A percentile compares a stretch with the other conserved stretches of the same genome.
Conservation (phyloP, 1,284 basidiomycete genomes). For the Takashimella koratensis region DNA sequence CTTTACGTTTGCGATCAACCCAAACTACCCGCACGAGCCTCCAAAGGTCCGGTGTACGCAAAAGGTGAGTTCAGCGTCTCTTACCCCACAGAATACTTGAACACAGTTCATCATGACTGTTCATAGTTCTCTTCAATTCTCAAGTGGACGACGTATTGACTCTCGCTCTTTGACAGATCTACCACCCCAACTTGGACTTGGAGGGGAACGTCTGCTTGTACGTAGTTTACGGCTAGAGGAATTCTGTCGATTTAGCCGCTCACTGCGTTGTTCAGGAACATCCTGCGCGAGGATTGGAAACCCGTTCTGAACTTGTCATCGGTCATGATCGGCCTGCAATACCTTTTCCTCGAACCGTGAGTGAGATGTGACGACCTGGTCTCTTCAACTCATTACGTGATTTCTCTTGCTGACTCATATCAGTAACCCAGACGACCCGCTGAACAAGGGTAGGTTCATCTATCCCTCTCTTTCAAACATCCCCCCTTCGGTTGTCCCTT, state of each 20-base stretch:
- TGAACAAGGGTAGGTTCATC: constrained; percentile 79
- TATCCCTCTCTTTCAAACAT: no score
- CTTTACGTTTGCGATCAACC: constrained; percentile 94
- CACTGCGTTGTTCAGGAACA: constrained; percentile 64
- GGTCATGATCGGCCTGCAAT: constrained; percentile 96
- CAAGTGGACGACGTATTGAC: not conserved
- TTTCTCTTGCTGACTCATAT: no score
- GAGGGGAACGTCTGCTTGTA: constrained; percentile 89
- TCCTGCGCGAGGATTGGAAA: constrained; percentile 99
- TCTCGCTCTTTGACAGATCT: constrained; percentile 63
- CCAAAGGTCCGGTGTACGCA: constrained; percentile 98
- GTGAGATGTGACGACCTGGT: constrained; percentile 5
- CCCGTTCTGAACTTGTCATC: constrained; percentile 92
- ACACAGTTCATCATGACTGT: no score
- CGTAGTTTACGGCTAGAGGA: constrained; percentile 8
- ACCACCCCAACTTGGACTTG: constrained; percentile 97
- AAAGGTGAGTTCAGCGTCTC: constrained; percentile 60
- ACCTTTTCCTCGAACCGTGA: constrained; percentile 89
- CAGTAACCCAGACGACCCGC: constrained; percentile 88
- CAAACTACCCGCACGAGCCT: constrained; percentile 98
- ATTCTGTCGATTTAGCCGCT: constrained; percentile 37
- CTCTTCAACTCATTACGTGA: no score
- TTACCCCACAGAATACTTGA: no score
- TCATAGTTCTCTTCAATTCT: no score
- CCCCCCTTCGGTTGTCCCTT: no score